Percentiles rank a stretch among this genome's conserved stretches.
These are phyloP conservation scores for Lipomyces sp. DNA, from an alignment of 805 yeast genomes.

Conservation along the genomic window DNA sequence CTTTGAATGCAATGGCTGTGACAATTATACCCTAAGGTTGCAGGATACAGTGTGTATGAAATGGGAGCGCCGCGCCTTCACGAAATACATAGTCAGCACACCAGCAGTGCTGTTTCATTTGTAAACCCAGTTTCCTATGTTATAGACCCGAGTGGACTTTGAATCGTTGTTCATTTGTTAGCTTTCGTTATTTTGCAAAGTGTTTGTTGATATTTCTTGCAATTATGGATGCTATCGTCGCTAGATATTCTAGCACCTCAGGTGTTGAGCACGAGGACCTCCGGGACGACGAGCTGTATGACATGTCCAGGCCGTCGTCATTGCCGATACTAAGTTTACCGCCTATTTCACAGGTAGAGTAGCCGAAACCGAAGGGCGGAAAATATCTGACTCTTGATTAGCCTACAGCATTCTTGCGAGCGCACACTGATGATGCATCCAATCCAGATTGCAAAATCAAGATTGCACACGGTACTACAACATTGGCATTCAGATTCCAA, in stretches of 20 bases:
- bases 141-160: no score
- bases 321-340: conserved; percentile 40
- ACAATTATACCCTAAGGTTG: no score
- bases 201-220: neutral
- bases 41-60: no score
- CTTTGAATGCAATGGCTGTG: no score
- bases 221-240: conserved; percentile 45
- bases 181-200: neutral
- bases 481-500: conserved; percentile 92
- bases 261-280: conserved; percentile 25
- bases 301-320: conserved; percentile 23
- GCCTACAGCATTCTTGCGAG: conserved; percentile 91
- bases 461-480: conserved; percentile 99
- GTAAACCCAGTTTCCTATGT: no score
- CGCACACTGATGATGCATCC: conserved; percentile 94
- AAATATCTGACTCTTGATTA: conserved; percentile 43
- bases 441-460: conserved; percentile 95
- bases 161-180: neutral
- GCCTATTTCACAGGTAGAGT: conserved; percentile 42
- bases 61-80: no score
- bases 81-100: no score
- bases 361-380: neutral
- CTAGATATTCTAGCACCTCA: conserved; percentile 36
- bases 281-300: conserved; percentile 32
- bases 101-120: no score